Evolutionary conservation across 2,329 filamentous ascomycete species (phyloP).

Genomic region (Alternaria arborescens): DNA sequence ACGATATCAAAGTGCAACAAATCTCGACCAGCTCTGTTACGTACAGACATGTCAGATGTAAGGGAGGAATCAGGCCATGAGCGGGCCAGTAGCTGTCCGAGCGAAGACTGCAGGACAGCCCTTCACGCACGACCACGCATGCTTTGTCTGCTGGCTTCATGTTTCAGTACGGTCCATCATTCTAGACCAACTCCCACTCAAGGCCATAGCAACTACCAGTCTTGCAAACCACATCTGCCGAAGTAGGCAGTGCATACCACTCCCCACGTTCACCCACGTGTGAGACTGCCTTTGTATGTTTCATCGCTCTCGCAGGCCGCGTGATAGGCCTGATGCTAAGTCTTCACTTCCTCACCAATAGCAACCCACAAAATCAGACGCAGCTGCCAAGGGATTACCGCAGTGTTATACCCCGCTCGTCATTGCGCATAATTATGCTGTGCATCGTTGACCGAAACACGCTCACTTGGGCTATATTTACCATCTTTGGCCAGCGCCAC

Average conservation of each 20-base stretch:
- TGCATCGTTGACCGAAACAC: conserved; percentile 21
- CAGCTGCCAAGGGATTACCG: conserved; percentile 19
- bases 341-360: conserved; percentile 14
- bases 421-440: conserved; percentile 18
- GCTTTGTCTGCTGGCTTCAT: conserved; percentile 5
- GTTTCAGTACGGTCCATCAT: neutral
- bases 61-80: neutral
- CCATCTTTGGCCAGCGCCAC: conserved; percentile 19
- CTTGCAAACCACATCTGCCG: neutral
- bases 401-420: conserved; percentile 20
- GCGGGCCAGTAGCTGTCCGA: neutral
- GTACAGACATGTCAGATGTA: neutral
- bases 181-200: neutral
- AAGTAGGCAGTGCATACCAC: conserved; percentile 12
- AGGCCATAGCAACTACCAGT: neutral
- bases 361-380: neutral
- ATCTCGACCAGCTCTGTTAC: neutral
- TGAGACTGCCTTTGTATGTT: conserved; percentile 13
- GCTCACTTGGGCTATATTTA: conserved; percentile 31
- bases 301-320: conserved; percentile 22
- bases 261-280: conserved; percentile 15
- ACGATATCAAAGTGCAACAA: neutral
- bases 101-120: conserved; percentile 1
- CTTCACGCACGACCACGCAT: conserved; percentile 1
- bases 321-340: conserved; percentile 5